Evolutionary conservation across 2,329 filamentous ascomycete species (phyloP), one percentile per base, ranked within the genome.

Genomic region (Aspergillus caelatus): DNA sequence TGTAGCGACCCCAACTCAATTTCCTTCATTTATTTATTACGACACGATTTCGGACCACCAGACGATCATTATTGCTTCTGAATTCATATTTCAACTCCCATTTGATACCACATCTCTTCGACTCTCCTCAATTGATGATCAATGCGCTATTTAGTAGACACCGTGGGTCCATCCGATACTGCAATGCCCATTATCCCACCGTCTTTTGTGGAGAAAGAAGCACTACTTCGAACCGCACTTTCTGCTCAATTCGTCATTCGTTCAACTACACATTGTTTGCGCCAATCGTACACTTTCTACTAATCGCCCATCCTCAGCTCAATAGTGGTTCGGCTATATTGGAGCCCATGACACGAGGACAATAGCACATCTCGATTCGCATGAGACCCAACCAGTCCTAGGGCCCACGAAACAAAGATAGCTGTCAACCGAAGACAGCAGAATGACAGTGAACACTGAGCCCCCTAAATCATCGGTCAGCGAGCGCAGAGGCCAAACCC

Each of bases 401-500:
- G 52, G 36, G 56, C 11, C 26, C n/a, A 26, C 43, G 43, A 59
- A 52, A 26, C 26, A 41, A n/a, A 52, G 19, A 34, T 11, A 36
- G 45, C 57, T 52, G 45, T 55, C 54, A 28, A 50, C 28, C 28
- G 23, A 58, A 21, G 39, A 21, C 46, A 36, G 43, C 60, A 65
- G 61, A 58, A 70, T 68, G 67, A 65, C 62, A 61, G 28, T 62
- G 55, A 64, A 68, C 26, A 67, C 66, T 58, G 65, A 66, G 43
- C 48, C 62, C 16, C 55, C 65, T 60, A 68, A 64, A 19, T 68
- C 72, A 36, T 74, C 77, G 36, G 71, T 78, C 60, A 74, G 75
- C 56, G 73, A 77, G 66, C 77, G 78, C 58, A 72, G 77, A 70
- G 77, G 77, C 34, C 75, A 75, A 59, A 74, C 59, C 53, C 67